Base-by-base conservation (phyloP, 2,329 filamentous ascomycete genomes). In the Sporothrix euskadiensis region DNA sequence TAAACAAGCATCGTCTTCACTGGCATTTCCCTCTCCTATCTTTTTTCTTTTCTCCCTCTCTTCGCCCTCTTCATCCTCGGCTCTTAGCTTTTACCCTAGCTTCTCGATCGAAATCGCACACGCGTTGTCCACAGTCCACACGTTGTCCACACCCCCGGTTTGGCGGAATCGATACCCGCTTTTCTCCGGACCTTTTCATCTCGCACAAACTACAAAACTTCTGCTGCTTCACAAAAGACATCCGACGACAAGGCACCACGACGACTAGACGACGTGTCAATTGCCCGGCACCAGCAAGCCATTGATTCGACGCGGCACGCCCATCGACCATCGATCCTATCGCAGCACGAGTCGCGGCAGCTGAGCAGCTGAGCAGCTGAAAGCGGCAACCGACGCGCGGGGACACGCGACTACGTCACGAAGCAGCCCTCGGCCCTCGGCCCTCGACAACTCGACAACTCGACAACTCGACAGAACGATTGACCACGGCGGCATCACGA, bases 341-440 rank as follows among this genome's bases (percentile, higher is more conserved):
- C 32, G 19, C 47, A 39, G 66, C 66, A 35, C 22, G 14, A 26
- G 56, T 56, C 66, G 66, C 52, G 68, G 10, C 10, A 57, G 26
- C 68, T 6, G 26, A 39, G 10, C 10, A 57, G 26, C 68, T 6
- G 26, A 39, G 10, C 10, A 57, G 26, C 68, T 6, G 26, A 39
- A 32, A 41, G 44, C 71, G 8, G 71, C 47, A 35, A 32, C 30
- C 22, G 52, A 68, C 65, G 72, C 72, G 66, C 72, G 72, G 72
- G 61, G 66, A 70, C 41, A 73, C 72, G 72, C 72, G 72, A 73
- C 71, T 69, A 59, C 71, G 63, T 69, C 71, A 69, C 71, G 41
- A 57, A n/a, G n/a, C 57, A 14, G n/a, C 61, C 10, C 39, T 30
- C 61, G 3, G 16, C 14, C n/a, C 39, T 30, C 61, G 3, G 16